phyloP scores from a whole-genome alignment of 2,329 filamentous ascomycete genomes.

The Arthrobotrys musiformis region DNA sequence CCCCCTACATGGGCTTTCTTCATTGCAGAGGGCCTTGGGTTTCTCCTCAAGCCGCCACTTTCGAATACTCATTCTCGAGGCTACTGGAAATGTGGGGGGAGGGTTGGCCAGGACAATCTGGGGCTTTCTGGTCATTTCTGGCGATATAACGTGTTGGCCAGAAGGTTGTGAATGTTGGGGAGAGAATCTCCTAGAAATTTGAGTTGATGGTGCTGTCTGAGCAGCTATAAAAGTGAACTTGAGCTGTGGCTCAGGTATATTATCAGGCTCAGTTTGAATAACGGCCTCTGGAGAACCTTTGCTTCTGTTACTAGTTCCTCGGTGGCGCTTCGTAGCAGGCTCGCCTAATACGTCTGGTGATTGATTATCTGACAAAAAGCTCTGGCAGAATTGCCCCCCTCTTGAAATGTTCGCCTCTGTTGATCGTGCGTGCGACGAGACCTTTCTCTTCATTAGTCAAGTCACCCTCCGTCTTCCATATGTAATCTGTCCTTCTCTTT shows the following conservation, averaged over 20 bases:
- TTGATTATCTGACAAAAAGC: not conserved
- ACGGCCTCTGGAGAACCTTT: not conserved
- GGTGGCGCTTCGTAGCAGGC: not conserved
- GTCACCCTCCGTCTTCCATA: constrained; percentile 5
- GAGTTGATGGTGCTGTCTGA: not conserved
- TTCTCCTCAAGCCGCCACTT: not conserved
- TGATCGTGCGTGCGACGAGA: not conserved
- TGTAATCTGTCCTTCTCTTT: constrained; percentile 19
- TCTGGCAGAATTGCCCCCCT: not conserved
- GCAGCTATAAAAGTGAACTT: not conserved
- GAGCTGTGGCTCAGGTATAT: not conserved
- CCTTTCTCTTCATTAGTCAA: not conserved
- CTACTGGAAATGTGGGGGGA: constrained; percentile 5
- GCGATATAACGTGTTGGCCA: not conserved
- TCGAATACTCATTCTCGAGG: not conserved
- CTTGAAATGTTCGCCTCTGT: too few species aligned
- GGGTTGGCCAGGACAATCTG: not conserved
- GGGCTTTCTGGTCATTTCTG: not conserved
- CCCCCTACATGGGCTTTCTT: not conserved
- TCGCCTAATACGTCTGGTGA: not conserved
- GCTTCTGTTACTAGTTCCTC: not conserved
- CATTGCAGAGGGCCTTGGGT: not conserved
- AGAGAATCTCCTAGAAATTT: not conserved
- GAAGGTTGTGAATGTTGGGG: not conserved
- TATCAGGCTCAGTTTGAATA: not conserved